Evolutionary conservation across 129 eudicot genomes (phyloP).

Genomic region (Saposhnikovia divaricata): DNA sequence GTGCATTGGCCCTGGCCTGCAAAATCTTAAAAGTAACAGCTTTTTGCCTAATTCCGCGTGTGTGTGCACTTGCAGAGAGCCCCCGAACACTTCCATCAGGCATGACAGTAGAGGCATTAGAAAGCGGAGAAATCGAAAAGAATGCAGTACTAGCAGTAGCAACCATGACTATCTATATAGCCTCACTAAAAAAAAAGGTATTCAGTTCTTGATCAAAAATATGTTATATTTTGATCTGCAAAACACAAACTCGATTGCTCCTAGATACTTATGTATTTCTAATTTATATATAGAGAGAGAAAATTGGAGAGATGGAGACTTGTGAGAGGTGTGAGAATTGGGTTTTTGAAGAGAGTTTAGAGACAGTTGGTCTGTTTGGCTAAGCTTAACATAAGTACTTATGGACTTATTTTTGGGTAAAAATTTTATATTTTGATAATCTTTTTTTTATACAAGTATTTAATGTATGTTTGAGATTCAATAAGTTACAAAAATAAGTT

Average conservation of each 20-base stretch:
- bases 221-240: too few species aligned
- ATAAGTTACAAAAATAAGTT: too few species aligned
- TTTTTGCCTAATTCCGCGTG: slow-evolving; percentile 46
- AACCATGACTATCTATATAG: slow-evolving; percentile 36
- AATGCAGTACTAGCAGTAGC: slow-evolving; percentile 72
- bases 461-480: too few species aligned
- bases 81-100: slow-evolving; percentile 34
- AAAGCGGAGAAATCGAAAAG: slow-evolving; percentile 38
- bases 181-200: background rate
- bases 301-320: background rate
- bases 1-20: slow-evolving; percentile 68
- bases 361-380: too few species aligned
- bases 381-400: too few species aligned
- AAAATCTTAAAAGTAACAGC: slow-evolving; percentile 36
- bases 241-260: too few species aligned
- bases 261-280: background rate
- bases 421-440: too few species aligned
- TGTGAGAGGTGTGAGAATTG: background rate
- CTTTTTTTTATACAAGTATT: too few species aligned
- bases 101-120: slow-evolving; percentile 46
- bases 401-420: too few species aligned
- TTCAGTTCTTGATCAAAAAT: background rate
- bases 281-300: too few species aligned
- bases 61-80: slow-evolving; percentile 41
- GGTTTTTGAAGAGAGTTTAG: background rate